Base-by-base conservation (phyloP, 2,329 filamentous ascomycete species). In the Talaromyces sp. region DNA sequence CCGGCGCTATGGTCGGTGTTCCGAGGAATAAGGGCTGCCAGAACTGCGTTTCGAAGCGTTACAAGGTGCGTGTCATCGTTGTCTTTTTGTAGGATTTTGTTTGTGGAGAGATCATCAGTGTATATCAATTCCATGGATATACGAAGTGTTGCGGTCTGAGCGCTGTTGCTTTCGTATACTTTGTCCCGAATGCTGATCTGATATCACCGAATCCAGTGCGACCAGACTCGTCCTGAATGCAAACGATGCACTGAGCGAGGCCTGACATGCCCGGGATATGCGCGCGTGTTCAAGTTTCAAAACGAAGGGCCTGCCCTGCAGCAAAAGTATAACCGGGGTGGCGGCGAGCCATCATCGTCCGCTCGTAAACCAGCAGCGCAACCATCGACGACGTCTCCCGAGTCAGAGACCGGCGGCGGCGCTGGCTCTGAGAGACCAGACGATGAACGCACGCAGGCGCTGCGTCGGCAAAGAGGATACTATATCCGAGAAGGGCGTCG, bases 11-110 rank as follows among this genome's bases (percentile, higher is more conserved):
- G 73, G 70, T 70, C 57, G 67, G 69, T 57, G 68, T 70, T 62
- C 71, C 72, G 53, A 67, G 70, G 55, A 70, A 67, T 58, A 71
- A 70, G 63, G 71, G 71, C 62, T 75, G 72, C 67, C 65, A 68
- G 61, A 68, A 65, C 49, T 73, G 71, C 57, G 67, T 69, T 55
- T 64, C 67, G 57, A 62, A 66, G 27, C 63, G 67, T 27, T 62
- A 69, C 59, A 67, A 65, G 59, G 65, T 67, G 62, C 36, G 53
- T 62, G 22, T 19, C 28, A 49, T 55, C 51, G 7, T 17, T 51
- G 11, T 8, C 32, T 36, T 55, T 47, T 19, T 22, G n/a, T 19
- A 25, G 44, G 9, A 47, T 47, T 47, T 11, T 22, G 8, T 39
- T n/a, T 9, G 1, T 39, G 36, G 36, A n/a, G 15, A 39, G 8